phyloP scores from a whole-genome alignment of 164 flowering plant genomes.

The Aristolochia californica region DNA sequence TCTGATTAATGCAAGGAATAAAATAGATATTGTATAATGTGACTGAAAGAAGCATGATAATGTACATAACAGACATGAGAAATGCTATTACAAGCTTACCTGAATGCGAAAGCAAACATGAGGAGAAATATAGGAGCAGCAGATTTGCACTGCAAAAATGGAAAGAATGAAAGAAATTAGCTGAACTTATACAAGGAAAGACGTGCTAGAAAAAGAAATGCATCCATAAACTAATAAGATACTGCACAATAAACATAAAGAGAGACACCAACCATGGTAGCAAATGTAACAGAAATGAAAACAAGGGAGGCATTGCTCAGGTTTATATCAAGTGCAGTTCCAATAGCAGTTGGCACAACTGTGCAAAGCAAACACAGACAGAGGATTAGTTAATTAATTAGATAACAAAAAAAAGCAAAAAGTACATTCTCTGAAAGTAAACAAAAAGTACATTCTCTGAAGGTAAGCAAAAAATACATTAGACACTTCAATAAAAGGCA shows the following conservation, averaged over 20 bases:
- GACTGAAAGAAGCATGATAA: too few relatives aligned
- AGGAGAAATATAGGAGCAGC: slow-evolving; percentile 95
- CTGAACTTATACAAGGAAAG: too few relatives aligned
- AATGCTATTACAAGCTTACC: slow-evolving; percentile 44
- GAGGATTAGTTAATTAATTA: slow-evolving; percentile 47
- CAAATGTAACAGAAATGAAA: slow-evolving; percentile 95
- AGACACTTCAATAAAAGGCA: not conserved
- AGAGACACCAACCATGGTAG: slow-evolving; percentile 79
- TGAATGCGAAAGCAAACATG: slow-evolving; percentile 96
- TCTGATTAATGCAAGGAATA: too few relatives aligned
- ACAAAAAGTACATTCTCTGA: not conserved
- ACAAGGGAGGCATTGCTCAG: slow-evolving; percentile 97
- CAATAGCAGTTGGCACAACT: slow-evolving; percentile 98
- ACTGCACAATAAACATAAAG: not conserved
- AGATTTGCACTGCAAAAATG: slow-evolving; percentile 86
- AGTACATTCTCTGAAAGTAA: not conserved
- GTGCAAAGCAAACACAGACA: slow-evolving; percentile 84
- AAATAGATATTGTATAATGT: too few relatives aligned
- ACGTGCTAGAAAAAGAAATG: too few relatives aligned
- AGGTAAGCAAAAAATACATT: not conserved
- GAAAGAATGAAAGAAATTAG: too few relatives aligned
- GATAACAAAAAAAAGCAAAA: not conserved
- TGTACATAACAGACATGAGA: not conserved
- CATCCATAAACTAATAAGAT: not conserved
- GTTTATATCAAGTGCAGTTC: slow-evolving; percentile 92